These are phyloP conservation scores for Termitomyces sp. DNA, from an alignment of 768 basidiomycete genomes.

Conservation along the genomic window DNA sequence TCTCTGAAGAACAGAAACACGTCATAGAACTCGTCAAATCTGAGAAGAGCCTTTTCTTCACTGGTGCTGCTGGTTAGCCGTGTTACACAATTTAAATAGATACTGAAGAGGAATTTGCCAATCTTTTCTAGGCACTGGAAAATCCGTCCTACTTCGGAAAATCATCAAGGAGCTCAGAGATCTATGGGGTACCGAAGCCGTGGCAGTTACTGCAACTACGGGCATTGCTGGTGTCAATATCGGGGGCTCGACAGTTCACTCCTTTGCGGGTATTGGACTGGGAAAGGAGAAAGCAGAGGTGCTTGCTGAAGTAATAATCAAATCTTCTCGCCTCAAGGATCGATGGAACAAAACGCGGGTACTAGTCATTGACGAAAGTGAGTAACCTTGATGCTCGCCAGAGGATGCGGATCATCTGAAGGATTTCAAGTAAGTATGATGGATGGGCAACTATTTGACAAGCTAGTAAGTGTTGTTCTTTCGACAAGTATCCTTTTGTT, in stretches of 20 bases:
- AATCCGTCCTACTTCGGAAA: conserved; percentile 64
- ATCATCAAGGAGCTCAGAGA: conserved; percentile 47
- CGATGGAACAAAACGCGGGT: conserved; percentile 53
- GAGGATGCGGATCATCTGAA: background rate
- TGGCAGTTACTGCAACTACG: conserved; percentile 67
- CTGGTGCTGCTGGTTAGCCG: conserved; percentile 58
- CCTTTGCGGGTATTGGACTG: conserved; percentile 61
- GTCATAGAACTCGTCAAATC: conserved; percentile 46
- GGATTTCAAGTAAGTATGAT: conserved; percentile 64
- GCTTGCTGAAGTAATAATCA: conserved; percentile 34
- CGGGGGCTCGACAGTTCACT: conserved; percentile 65
- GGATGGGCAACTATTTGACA: conserved; percentile 67
- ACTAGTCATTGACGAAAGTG: conserved; percentile 74
- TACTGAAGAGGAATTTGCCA: background rate
- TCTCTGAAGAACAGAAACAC: conserved; percentile 38
- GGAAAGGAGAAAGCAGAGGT: conserved; percentile 46
- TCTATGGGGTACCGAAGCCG: conserved; percentile 2
- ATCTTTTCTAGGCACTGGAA: conserved; percentile 54
- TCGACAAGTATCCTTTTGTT: conserved; percentile 25
- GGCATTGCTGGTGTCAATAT: conserved; percentile 71
- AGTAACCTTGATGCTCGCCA: conserved; percentile 13
- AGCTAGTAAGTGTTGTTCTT: conserved; percentile 42
- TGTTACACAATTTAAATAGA: background rate
- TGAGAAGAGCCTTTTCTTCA: conserved; percentile 68
- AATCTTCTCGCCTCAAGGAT: conserved; percentile 16